Evolutionary conservation across 768 basidiomycete species (phyloP).

Genomic region (Lentinula sp.): DNA sequence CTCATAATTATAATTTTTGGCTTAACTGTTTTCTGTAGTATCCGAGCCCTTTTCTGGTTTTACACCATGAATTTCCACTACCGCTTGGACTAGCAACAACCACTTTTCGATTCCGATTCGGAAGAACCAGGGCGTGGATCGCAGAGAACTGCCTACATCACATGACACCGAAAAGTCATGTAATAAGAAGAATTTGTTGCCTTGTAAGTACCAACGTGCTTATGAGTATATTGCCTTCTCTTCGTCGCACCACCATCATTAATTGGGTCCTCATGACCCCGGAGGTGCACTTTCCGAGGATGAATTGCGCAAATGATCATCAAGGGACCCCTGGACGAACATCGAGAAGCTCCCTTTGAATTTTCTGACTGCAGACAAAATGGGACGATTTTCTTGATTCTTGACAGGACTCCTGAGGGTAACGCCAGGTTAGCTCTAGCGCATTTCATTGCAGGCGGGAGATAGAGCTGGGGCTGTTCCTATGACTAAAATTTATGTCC

Average conservation of each 20-base stretch:
- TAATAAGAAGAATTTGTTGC: neutral
- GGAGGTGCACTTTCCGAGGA: neutral
- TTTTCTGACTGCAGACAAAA: neutral
- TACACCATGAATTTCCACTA: no score
- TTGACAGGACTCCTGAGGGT: neutral
- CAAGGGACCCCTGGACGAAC: neutral
- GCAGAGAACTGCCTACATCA: neutral
- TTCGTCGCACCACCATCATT: neutral
- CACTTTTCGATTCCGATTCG: neutral
- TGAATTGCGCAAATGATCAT: neutral
- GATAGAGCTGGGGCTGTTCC: neutral
- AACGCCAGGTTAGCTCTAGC: neutral
- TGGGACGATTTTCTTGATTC: neutral
- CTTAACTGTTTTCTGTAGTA: no score
- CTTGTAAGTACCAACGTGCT: neutral
- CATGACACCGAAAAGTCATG: neutral
- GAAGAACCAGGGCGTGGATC: neutral
- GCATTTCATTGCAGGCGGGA: neutral
- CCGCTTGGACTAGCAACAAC: neutral
- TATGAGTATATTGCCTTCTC: neutral
- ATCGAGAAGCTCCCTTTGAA: neutral
- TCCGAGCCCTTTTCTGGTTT: no score
- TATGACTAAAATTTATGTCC: neutral
- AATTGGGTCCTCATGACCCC: neutral
- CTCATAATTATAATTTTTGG: no score